Evolutionary conservation across 805 yeast species (phyloP).

Genomic region (Pichia manshurica): DNA sequence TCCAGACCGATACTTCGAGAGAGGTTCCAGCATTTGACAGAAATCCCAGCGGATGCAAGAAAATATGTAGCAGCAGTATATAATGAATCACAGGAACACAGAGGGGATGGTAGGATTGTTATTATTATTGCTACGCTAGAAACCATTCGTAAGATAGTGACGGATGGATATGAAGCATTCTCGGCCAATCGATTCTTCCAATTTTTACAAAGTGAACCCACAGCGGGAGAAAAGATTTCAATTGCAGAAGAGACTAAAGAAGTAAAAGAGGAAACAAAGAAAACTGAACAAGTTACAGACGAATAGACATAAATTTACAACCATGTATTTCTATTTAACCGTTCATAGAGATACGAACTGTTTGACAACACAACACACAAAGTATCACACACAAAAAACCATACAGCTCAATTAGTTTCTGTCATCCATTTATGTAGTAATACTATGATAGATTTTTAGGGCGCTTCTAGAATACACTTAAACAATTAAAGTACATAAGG

Average conservation of each 20-base stretch:
- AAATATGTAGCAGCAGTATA: conserved; percentile 35
- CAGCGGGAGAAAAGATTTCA: background rate
- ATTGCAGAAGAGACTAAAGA: conserved; percentile 5
- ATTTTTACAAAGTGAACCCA: conserved; percentile 1
- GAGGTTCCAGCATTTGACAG: conserved; percentile 22
- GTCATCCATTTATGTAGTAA: too few species aligned
- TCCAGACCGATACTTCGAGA: conserved; percentile 32
- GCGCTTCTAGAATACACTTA: too few species aligned
- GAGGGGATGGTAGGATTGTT: conserved; percentile 32
- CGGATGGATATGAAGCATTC: conserved; percentile 17
- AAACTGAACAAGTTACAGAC: too few species aligned
- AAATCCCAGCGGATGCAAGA: conserved; percentile 33
- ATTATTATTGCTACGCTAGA: conserved; percentile 30
- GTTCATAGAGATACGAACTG: too few species aligned
- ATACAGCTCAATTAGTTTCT: too few species aligned
- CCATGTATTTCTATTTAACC: too few species aligned
- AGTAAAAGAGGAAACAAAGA: background rate
- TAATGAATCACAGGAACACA: conserved; percentile 35
- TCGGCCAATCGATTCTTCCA: background rate
- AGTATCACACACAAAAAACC: too few species aligned
- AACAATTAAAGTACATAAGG: too few species aligned
- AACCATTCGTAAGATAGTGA: conserved; percentile 23
- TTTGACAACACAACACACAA: too few species aligned
- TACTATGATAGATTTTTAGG: too few species aligned
- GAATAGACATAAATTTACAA: too few species aligned